phyloP scores from a whole-genome alignment of 257 asterid species.

The Solanum tarijense region DNA sequence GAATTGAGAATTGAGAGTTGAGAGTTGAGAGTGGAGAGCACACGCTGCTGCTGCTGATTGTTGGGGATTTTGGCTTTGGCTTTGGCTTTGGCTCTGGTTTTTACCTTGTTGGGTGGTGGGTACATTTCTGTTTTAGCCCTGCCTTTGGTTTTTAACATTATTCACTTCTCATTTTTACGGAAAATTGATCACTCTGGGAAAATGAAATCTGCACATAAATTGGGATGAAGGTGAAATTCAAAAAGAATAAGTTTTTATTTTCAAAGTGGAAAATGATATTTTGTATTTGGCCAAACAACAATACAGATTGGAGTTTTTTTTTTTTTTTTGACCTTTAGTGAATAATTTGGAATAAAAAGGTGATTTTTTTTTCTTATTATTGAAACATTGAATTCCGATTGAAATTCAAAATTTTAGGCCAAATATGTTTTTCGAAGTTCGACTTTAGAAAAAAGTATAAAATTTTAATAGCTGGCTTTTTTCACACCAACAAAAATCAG shows the following conservation, averaged over 20 bases:
- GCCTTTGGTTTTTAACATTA: background rate
- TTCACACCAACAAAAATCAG: background rate
- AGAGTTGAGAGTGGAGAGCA: background rate
- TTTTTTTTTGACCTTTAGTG: too few relatives aligned
- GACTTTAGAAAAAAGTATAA: too few relatives aligned
- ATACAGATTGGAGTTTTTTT: too few relatives aligned
- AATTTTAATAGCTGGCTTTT: too few relatives aligned
- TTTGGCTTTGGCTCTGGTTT: background rate
- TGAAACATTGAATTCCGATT: too few relatives aligned
- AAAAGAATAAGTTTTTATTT: too few relatives aligned
- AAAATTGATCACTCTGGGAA: background rate
- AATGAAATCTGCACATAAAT: background rate
- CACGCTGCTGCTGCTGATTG: background rate
- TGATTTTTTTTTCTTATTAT: background rate
- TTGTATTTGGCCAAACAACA: too few relatives aligned
- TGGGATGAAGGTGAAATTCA: background rate
- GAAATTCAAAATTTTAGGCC: too few relatives aligned
- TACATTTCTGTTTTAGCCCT: background rate
- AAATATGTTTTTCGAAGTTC: too few relatives aligned
- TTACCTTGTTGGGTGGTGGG: background rate
- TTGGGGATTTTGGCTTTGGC: background rate
- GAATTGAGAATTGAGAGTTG: conserved; percentile 8
- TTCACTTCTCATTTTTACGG: background rate
- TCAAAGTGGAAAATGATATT: too few relatives aligned
- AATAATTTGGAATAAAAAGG: too few relatives aligned